These are phyloP conservation scores for Lolium perenne DNA, from an alignment of 176 grass and related monocot species.

Conservation along the genomic window DNA sequence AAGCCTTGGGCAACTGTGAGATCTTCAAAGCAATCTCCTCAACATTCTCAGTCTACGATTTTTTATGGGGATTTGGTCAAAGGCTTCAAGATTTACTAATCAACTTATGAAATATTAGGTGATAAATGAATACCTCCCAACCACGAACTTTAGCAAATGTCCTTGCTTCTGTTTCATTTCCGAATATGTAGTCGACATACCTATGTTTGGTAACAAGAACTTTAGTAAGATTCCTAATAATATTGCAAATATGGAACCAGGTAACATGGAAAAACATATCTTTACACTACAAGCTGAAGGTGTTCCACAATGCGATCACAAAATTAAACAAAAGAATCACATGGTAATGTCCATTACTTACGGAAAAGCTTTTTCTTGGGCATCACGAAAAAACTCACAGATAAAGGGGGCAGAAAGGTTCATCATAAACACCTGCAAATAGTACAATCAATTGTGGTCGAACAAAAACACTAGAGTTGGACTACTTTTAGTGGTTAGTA, in stretches of 20 bases:
- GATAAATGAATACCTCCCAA: slow-evolving; percentile 75
- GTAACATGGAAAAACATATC: neutral
- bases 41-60: slow-evolving; percentile 85
- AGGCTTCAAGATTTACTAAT: slow-evolving; percentile 34
- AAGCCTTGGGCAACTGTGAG: slow-evolving; percentile 73
- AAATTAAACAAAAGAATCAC: slow-evolving; percentile 33
- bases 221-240: neutral
- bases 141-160: slow-evolving; percentile 85
- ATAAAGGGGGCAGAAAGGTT: slow-evolving; percentile 99
- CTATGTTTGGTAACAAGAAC: slow-evolving; percentile 40
- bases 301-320: neutral
- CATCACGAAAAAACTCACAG: slow-evolving; percentile 89
- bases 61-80: slow-evolving; percentile 21
- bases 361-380: slow-evolving; percentile 83
- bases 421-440: slow-evolving; percentile 77
- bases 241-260: neutral
- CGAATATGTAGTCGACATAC: slow-evolving; percentile 85
- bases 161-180: slow-evolving; percentile 98
- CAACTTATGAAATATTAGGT: slow-evolving; percentile 23
- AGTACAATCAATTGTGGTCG: slow-evolving; percentile 41
- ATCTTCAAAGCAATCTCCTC: slow-evolving; percentile 95
- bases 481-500: slow-evolving; percentile 18
- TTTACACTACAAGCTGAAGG: neutral
- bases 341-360: slow-evolving; percentile 54
- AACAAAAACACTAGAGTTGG: neutral